Evolutionary conservation across 31 red algal genomes (phyloP), one percentile per base, ranked within the genome.

Genomic region (Asparagopsis taxiformis): DNA sequence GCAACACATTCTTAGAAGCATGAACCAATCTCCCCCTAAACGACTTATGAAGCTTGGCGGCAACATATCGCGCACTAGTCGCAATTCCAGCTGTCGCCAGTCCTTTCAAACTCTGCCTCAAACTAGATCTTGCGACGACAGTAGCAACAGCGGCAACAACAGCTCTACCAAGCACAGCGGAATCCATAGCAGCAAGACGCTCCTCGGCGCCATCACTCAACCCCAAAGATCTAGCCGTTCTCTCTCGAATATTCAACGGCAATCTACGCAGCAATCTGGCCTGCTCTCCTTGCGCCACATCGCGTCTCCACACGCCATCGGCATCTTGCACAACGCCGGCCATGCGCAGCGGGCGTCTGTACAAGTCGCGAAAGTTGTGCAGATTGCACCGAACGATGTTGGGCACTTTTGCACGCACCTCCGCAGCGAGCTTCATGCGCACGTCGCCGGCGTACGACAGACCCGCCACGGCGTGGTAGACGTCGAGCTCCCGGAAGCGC

Each of bases 391-490:
- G 60, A 7, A 97, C 88, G 52, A 97, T 93, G 43, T 87, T 70
- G 3, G 63, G 51, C 11, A 88, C 75, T 72, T 97, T 97, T 32
- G 62, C 63, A 34, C 59, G 43, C 20, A 83, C 65, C 55, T 97
- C 94, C 16, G 81, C 66, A 26, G 77, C 66, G 33, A 88, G 55
- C 37, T 35, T 31, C 44, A 66, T 74, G 31, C 94, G 94, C 35
- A 93, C 70, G 59, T 97, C 94, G 3, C 73, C 74, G 15, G 65
- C 51, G 62, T 97, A 97, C 1, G 94, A 97, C 31, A 97, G 85
- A 24, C 63, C 54, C 3, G 89, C 88, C 10, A 89, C 55, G 62
- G 80, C 77, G 20, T 31, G 59, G 59, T 91, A 82, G 16, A 91
- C 43, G 2, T 63, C 63, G 3, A 64, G 41, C 37, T 82, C 88